Base-by-base conservation (phyloP, 768 basidiomycete genomes). In the Hypsizygus marmoreus region DNA sequence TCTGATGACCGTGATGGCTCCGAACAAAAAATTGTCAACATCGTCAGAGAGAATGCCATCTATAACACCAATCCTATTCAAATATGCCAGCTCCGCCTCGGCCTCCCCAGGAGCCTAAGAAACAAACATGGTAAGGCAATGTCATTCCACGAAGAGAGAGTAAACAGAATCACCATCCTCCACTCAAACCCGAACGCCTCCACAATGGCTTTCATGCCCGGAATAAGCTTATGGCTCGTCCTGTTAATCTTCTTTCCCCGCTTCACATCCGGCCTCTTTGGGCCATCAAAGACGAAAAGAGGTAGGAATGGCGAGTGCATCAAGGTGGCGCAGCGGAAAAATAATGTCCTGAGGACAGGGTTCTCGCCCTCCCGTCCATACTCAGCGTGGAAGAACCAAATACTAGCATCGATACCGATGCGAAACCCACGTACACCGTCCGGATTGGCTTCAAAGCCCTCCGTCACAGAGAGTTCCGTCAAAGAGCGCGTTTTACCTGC, bases 31-130 rank as follows among this genome's bases (percentile, higher is more conserved):
- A 43, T 83, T 94, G 59, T 97, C 94, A 1, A 94, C 93, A 57
- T 97, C 95, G 63, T 97, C 95, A 0, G 94, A 90, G 33, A 95
- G 74, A 19, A 97, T 80, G 0, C 85, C 91, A 60, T 97, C 95
- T 45, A 97, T 88, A 41, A 88, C 64, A 2, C 91, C 91, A 32
- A 84, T 79, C 4, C 77, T 72, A 56, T 92, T 94, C 42, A 97
- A 73, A 51, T 89, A 86, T 0, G 94, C 94, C 2, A 97, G 73
- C 59, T 95, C 94, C 0, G 94, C 94, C 64, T 97, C 95, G 0
- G 95, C 95, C 66, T 97, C 95, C 13, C 91, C 93, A 5, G 94
- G 94, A 12, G 92, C 94, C 84, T 84, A 39, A 53, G 47, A 19
- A 56, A n/a, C n/a, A n/a, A n/a, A n/a, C n/a, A 60, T 13, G 53